These are phyloP conservation scores for Capsicum baccatum DNA, from an alignment of 257 asterid genomes.

Conservation along the genomic window DNA sequence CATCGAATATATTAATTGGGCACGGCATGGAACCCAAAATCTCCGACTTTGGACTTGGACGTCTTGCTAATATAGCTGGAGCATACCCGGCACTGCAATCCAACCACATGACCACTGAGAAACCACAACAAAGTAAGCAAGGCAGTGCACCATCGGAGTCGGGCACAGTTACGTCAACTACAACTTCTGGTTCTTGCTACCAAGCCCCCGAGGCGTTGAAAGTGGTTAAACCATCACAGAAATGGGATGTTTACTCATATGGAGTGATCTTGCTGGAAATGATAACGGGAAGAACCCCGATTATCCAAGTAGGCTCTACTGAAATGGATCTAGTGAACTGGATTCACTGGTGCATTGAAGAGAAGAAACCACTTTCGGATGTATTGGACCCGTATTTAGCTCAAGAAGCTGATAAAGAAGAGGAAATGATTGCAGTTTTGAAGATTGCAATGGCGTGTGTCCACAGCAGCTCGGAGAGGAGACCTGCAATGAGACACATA, in stretches of 20 bases:
- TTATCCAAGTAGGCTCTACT: conserved; percentile 59
- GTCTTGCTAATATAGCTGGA: conserved; percentile 85
- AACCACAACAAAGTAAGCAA: conserved; percentile 50
- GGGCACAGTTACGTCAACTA: conserved; percentile 49
- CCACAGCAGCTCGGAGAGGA: conserved; percentile 66
- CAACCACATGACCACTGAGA: conserved; percentile 55
- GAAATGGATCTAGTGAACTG: conserved; percentile 79
- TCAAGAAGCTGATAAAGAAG: conserved; percentile 71
- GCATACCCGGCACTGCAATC: conserved; percentile 71
- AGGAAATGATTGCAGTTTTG: conserved; percentile 77
- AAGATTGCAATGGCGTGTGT: conserved; percentile 92
- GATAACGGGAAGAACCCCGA: conserved; percentile 70
- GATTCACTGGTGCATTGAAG: conserved; percentile 90
- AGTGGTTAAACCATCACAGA: conserved; percentile 86
- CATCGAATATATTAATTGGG: conserved; percentile 84
- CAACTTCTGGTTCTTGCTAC: conserved; percentile 58
- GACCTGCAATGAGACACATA: conserved; percentile 84
- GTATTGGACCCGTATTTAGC: conserved; percentile 71
- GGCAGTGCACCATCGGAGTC: conserved; percentile 58
- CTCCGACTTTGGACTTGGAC: conserved; percentile 90
- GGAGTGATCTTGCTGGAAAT: conserved; percentile 86
- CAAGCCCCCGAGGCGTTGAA: conserved; percentile 89
- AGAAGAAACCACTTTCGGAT: conserved; percentile 78
- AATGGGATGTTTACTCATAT: conserved; percentile 88
- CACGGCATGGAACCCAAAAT: conserved; percentile 79